A percentile compares a stretch with the other conserved stretches of the same genome.
phyloP scores from a whole-genome alignment of 2,329 filamentous ascomycete species.

The Pyrenophora tritici-repentis region DNA sequence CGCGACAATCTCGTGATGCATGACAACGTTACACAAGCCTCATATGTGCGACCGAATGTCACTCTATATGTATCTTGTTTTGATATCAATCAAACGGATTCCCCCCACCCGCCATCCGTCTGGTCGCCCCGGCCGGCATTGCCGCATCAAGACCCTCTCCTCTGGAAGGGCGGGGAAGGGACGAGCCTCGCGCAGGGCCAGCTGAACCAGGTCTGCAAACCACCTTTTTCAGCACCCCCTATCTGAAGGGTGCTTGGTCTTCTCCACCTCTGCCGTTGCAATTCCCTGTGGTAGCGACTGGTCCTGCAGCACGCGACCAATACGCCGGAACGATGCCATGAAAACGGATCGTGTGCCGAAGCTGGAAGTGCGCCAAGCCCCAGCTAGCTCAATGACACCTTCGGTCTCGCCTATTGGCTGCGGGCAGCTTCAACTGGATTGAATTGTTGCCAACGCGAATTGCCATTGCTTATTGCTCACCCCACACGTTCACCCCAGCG shows the following conservation, averaged over 20 bases:
- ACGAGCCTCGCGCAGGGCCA: too few relatives aligned
- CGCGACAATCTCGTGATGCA: constrained; percentile 54
- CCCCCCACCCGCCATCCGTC: too few relatives aligned
- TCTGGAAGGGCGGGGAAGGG: too few relatives aligned
- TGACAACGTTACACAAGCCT: constrained; percentile 20
- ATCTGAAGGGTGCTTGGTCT: too few relatives aligned
- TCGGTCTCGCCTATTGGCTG: constrained; percentile 25
- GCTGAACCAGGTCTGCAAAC: too few relatives aligned
- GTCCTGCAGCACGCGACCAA: constrained; percentile 13
- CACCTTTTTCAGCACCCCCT: too few relatives aligned
- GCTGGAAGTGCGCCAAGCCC: not conserved
- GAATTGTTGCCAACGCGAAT: not conserved
- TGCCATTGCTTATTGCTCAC: not conserved
- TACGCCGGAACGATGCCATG: constrained; percentile 11
- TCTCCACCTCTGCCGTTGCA: too few relatives aligned
- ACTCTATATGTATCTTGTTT: too few relatives aligned
- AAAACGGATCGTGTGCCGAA: constrained; percentile 10
- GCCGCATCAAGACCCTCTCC: too few relatives aligned
- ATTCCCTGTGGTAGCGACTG: not conserved
- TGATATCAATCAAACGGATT: too few relatives aligned
- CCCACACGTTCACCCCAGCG: constrained; percentile 10
- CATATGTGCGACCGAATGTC: not conserved
- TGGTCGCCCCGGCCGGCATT: too few relatives aligned
- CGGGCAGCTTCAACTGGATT: not conserved
- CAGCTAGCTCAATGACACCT: constrained; percentile 10